phyloP scores from a whole-genome alignment of 192 early-diverging fungal genomes.

The Coemansia sp. region DNA sequence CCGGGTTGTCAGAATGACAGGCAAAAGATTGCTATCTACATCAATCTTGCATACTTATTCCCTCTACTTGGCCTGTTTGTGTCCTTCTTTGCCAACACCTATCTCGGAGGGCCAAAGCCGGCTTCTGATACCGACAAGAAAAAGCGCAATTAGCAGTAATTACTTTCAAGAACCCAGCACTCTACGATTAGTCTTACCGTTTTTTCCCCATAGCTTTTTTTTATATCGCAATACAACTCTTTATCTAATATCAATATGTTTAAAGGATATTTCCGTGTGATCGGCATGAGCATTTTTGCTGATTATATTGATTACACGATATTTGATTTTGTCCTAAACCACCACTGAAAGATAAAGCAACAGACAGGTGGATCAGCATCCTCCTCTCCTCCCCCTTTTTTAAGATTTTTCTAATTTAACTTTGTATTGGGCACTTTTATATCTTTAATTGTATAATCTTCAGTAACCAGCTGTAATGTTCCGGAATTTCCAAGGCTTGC shows the following conservation, averaged over 20 bases:
- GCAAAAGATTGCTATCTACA: conserved; percentile 64
- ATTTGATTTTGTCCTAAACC: too few relatives aligned
- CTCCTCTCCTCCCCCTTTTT: too few relatives aligned
- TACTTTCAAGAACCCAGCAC: too few relatives aligned
- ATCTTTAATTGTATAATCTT: neutral
- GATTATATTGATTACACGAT: too few relatives aligned
- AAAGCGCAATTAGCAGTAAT: conserved; percentile 4
- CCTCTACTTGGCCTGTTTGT: conserved; percentile 79
- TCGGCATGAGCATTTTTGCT: too few relatives aligned
- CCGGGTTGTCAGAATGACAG: conserved; percentile 62
- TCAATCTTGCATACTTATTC: conserved; percentile 73
- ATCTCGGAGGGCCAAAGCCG: conserved; percentile 27
- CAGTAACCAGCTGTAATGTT: neutral
- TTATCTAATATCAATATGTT: too few relatives aligned
- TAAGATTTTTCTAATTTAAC: neutral
- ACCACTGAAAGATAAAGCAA: too few relatives aligned
- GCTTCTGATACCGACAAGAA: neutral
- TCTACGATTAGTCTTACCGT: too few relatives aligned
- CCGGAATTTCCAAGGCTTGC: neutral
- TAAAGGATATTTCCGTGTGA: too few relatives aligned
- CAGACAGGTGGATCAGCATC: too few relatives aligned
- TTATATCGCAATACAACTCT: too few relatives aligned
- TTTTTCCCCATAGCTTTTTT: too few relatives aligned
- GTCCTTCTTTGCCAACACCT: conserved; percentile 74
- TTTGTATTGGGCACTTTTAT: neutral